These are phyloP conservation scores for Calocera viscosa DNA, from an alignment of 768 basidiomycete genomes.

Conservation along the genomic window DNA sequence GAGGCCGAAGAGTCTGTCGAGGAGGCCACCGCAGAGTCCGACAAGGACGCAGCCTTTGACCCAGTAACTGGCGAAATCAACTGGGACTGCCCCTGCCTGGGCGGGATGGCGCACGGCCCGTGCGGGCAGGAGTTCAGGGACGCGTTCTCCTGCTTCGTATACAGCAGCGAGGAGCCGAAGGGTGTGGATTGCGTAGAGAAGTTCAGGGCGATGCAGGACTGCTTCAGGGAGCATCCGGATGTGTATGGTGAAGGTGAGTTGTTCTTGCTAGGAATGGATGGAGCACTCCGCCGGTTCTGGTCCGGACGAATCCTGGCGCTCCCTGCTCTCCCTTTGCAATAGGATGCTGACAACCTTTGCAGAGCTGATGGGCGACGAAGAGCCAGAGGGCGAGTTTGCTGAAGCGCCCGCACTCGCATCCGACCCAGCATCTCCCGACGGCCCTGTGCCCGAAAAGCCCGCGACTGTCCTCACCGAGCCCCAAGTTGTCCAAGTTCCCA, in stretches of 20 bases:
- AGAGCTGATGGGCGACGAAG: constrained; percentile 11
- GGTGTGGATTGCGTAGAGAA: constrained; percentile 96
- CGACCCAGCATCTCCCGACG: neutral
- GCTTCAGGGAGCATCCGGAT: constrained; percentile 92
- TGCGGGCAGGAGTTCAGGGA: constrained; percentile 88
- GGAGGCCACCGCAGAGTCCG: neutral
- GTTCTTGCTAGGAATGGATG: neutral
- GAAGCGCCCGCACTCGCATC: constrained; percentile 7
- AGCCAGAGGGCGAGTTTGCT: constrained; percentile 5
- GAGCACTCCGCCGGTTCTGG: neutral
- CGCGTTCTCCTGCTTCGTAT: constrained; percentile 94
- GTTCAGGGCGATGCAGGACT: constrained; percentile 95
- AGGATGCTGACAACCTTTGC: neutral
- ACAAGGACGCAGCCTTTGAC: constrained; percentile 57
- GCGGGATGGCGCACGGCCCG: constrained; percentile 96
- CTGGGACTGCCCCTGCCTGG: constrained; percentile 98
- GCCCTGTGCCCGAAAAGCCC: neutral
- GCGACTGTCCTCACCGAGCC: constrained; percentile 8
- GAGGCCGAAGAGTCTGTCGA: constrained; percentile 1
- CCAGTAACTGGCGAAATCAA: constrained; percentile 98
- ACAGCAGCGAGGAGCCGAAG: constrained; percentile 89
- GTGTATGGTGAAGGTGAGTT: constrained; percentile 83
- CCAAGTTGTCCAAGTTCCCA: constrained; percentile 12
- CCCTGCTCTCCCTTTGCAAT: neutral
- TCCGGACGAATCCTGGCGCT: neutral